Percentiles rank a stretch among this genome's conserved stretches.
These are phyloP conservation scores for Calonectria honghensis DNA, from an alignment of 2,329 filamentous ascomycete genomes.

Conservation along the genomic window DNA sequence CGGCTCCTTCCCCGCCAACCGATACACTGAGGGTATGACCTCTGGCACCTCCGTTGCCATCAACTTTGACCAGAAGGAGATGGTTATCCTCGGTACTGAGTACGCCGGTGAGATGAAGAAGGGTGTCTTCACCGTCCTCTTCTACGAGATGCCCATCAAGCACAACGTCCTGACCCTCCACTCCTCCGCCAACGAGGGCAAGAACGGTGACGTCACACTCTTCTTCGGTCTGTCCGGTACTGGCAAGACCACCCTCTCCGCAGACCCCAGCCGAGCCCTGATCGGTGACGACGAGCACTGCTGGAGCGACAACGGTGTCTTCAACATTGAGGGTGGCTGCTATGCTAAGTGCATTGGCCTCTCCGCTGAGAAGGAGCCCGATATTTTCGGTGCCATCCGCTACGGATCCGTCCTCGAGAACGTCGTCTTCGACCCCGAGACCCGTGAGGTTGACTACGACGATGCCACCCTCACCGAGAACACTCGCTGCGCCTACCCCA, in stretches of 20 bases:
- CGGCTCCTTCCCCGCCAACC: constrained; percentile 97
- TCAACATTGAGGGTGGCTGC: constrained; percentile 99
- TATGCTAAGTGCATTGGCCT: constrained; percentile 99
- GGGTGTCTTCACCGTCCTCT: constrained; percentile 98
- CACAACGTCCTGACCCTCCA: constrained; percentile 99
- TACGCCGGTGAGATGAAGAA: constrained; percentile 93
- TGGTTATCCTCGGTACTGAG: constrained; percentile 99
- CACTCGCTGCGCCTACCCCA: constrained; percentile 98
- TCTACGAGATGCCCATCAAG: constrained; percentile 99
- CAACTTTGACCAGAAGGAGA: constrained; percentile 99
- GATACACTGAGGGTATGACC: constrained; percentile 98
- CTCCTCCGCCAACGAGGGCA: constrained; percentile 98
- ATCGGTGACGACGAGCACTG: constrained; percentile 99
- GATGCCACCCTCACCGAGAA: constrained; percentile 97
- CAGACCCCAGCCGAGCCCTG: constrained; percentile 95
- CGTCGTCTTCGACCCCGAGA: constrained; percentile 93
- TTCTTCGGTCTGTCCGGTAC: constrained; percentile 99
- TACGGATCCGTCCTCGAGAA: constrained; percentile 99
- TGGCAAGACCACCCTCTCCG: constrained; percentile 98
- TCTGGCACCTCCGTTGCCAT: constrained; percentile 98
- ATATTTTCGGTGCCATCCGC: constrained; percentile 96
- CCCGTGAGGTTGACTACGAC: constrained; percentile 95
- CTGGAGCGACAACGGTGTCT: constrained; percentile 97
- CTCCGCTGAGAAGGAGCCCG: constrained; percentile 98
- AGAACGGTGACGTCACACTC: constrained; percentile 95